Evolutionary conservation across 805 yeast genomes (phyloP).

Genomic region (Pichia paraexigua): DNA sequence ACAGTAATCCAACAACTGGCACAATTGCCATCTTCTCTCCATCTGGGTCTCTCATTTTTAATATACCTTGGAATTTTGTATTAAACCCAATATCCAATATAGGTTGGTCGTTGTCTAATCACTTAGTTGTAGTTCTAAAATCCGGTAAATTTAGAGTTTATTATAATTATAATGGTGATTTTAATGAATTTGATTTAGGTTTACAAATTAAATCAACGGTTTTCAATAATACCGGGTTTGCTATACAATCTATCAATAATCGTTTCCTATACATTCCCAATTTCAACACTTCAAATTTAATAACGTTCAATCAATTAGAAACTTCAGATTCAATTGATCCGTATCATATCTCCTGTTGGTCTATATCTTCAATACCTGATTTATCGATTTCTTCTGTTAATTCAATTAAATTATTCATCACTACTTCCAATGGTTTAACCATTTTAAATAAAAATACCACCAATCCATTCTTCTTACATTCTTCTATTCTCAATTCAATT

Average conservation of each 20-base stretch:
- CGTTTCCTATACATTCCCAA: constrained; percentile 31
- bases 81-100: constrained; percentile 45
- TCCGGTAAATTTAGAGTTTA: constrained; percentile 50
- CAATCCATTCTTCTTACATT: not conserved
- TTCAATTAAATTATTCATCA: not conserved
- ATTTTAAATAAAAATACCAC: not conserved
- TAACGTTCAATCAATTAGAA: not conserved
- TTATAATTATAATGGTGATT: constrained; percentile 59
- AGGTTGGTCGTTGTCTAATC: constrained; percentile 46
- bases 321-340: constrained; percentile 24
- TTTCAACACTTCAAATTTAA: not conserved
- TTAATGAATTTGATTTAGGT: constrained; percentile 41
- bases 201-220: constrained; percentile 14
- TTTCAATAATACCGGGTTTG: constrained; percentile 37
- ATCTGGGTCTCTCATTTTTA: constrained; percentile 24
- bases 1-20: not conserved
- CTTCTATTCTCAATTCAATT: not conserved
- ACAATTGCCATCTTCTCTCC: constrained; percentile 29
- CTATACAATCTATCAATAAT: constrained; percentile 34
- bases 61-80: constrained; percentile 37
- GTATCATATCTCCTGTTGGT: constrained; percentile 9
- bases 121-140: constrained; percentile 46
- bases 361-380: not conserved
- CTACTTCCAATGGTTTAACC: constrained; percentile 4
- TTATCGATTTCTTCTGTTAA: not conserved